Conservation (phyloP, 179 eudicot species). For the Pouteria campechiana region DNA sequence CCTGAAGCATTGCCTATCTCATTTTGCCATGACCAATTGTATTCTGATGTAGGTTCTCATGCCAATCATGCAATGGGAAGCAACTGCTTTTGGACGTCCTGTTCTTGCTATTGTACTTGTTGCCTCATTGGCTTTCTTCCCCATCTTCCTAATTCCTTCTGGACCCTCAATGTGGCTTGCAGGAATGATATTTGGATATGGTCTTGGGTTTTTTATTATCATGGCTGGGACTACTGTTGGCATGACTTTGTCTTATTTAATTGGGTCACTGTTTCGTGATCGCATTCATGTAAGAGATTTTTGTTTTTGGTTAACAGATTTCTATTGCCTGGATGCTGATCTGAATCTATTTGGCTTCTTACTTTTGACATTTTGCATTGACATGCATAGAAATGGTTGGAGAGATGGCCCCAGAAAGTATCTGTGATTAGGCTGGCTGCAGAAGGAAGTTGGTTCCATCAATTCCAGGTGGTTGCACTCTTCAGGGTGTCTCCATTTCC, state of each 20-base stretch:
- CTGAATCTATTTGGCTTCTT: neutral
- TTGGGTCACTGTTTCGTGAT: conserved; percentile 72
- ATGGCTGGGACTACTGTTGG: conserved; percentile 96
- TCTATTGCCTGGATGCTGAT: no score
- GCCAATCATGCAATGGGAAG: conserved; percentile 88
- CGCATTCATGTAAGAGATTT: conserved; percentile 66
- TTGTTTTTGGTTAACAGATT: no score
- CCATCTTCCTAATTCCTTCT: conserved; percentile 74
- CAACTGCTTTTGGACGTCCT: conserved; percentile 91
- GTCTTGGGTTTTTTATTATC: conserved; percentile 82
- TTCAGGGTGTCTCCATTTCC: conserved; percentile 95
- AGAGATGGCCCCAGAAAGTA: conserved; percentile 94
- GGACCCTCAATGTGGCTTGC: conserved; percentile 99
- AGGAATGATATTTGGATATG: conserved; percentile 97
- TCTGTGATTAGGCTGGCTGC: conserved; percentile 78
- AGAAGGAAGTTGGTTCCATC: conserved; percentile 85
- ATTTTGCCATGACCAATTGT: neutral
- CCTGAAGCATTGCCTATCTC: neutral
- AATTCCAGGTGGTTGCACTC: conserved; percentile 87
- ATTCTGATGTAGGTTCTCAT: conserved; percentile 55
- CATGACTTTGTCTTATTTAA: conserved; percentile 69
- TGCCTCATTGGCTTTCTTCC: conserved; percentile 82
- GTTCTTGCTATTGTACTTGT: conserved; percentile 80
- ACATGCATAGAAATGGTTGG: conserved; percentile 68
- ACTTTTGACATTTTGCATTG: neutral